Evolutionary conservation across 805 yeast genomes (phyloP).

Genomic region (Candida ascalaphidarum): DNA sequence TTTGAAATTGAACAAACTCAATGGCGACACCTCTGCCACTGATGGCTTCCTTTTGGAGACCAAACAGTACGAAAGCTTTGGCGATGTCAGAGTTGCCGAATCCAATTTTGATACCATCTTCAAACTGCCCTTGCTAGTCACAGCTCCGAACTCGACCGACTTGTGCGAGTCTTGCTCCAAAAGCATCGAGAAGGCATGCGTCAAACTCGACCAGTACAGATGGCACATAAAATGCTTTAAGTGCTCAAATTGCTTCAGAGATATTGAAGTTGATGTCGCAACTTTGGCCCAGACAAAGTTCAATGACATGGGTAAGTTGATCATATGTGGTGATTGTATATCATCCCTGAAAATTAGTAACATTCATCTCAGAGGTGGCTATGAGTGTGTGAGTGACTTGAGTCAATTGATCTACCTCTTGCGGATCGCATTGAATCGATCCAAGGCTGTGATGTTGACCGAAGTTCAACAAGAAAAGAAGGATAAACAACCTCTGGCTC

Average conservation of each 20-base stretch:
- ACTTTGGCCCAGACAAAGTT: slow-evolving; percentile 20
- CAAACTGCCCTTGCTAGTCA: slow-evolving; percentile 4
- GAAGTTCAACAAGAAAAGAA: slow-evolving; percentile 3
- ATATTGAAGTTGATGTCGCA: too few species aligned
- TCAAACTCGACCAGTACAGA: slow-evolving; percentile 48
- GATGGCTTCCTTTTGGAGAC: slow-evolving; percentile 53
- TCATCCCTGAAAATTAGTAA: slow-evolving; percentile 32
- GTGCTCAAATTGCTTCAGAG: slow-evolving; percentile 52
- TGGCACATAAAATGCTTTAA: slow-evolving; percentile 78
- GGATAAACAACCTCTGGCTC: slow-evolving; percentile 1
- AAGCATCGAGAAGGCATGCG: slow-evolving; percentile 81
- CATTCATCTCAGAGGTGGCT: slow-evolving; percentile 40
- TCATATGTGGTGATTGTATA: slow-evolving; percentile 61
- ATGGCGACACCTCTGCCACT: slow-evolving; percentile 52
- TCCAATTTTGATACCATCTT: background rate
- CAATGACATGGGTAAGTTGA: slow-evolving; percentile 21
- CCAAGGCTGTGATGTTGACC: slow-evolving; percentile 47
- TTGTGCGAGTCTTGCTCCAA: slow-evolving; percentile 62
- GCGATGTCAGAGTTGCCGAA: too few species aligned
- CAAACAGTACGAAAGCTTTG: slow-evolving; percentile 17
- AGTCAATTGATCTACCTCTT: slow-evolving; percentile 69
- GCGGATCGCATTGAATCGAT: slow-evolving; percentile 77
- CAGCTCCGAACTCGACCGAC: slow-evolving; percentile 62
- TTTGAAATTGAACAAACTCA: slow-evolving; percentile 51
- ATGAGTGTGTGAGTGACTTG: slow-evolving; percentile 57